phyloP scores from a whole-genome alignment of 2,329 filamentous ascomycete species.

The Penicillium sp. region DNA sequence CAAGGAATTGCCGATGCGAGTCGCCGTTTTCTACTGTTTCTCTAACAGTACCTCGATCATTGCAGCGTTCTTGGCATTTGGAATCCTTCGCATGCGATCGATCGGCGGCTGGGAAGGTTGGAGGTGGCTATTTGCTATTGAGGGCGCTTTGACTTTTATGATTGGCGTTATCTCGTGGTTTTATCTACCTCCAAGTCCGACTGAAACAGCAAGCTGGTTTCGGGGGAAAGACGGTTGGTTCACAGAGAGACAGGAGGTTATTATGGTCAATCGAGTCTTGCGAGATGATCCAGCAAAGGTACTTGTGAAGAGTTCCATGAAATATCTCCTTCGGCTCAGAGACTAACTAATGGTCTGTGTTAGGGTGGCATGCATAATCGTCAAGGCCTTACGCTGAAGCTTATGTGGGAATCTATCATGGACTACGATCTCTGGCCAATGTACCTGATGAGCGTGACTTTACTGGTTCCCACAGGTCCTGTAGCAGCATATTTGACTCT shows the following conservation, averaged over 20 bases:
- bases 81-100: constrained; percentile 9
- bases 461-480: constrained; percentile 24
- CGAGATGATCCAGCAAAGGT: constrained; percentile 53
- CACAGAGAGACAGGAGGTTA: constrained; percentile 62
- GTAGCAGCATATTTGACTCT: constrained; percentile 47
- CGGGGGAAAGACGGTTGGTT: constrained; percentile 60
- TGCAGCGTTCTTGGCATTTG: constrained; percentile 7
- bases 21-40: background rate
- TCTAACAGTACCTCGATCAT: constrained; percentile 2
- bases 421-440: constrained; percentile 38
- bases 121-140: constrained; percentile 11
- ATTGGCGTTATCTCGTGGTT: constrained; percentile 29
- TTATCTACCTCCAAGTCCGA: constrained; percentile 61
- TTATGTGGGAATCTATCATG: constrained; percentile 30
- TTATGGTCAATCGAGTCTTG: constrained; percentile 60
- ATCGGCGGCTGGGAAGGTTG: constrained; percentile 4
- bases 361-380: constrained; percentile 32
- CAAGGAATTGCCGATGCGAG: constrained; percentile 4
- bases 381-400: constrained; percentile 27
- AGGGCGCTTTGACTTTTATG: constrained; percentile 2
- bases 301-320: no score
- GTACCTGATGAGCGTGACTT: constrained; percentile 33
- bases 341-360: background rate
- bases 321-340: background rate
- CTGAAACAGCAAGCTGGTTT: constrained; percentile 60